phyloP scores from a whole-genome alignment of 805 yeast genomes.

The Kazachstania psychrophila region DNA sequence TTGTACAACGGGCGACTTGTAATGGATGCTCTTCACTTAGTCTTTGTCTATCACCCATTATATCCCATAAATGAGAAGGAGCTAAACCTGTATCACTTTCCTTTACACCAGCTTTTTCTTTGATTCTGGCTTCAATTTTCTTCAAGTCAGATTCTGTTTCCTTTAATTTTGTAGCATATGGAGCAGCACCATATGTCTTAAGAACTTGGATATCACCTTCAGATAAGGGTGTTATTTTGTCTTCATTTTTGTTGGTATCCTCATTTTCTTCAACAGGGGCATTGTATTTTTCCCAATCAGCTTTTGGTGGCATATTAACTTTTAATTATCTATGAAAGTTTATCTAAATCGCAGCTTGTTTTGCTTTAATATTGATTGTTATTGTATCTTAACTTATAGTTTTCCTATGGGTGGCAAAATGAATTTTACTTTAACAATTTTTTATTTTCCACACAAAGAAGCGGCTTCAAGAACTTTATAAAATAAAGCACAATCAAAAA shows the following conservation, averaged over 20 bases:
- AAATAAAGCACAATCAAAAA: no score
- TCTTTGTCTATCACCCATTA: slow-evolving; percentile 89
- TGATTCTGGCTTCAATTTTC: slow-evolving; percentile 74
- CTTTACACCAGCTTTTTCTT: slow-evolving; percentile 87
- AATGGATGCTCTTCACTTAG: slow-evolving; percentile 90
- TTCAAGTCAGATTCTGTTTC: slow-evolving; percentile 79
- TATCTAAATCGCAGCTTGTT: not conserved
- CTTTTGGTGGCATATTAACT: slow-evolving; percentile 79
- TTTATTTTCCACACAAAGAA: no score
- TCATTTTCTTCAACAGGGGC: slow-evolving; percentile 71
- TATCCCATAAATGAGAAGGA: slow-evolving; percentile 96
- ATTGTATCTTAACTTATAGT: not conserved
- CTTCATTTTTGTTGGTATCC: slow-evolving; percentile 49
- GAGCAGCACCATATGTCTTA: slow-evolving; percentile 96
- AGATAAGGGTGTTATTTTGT: slow-evolving; percentile 73
- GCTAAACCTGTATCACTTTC: slow-evolving; percentile 98
- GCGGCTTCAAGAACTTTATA: no score
- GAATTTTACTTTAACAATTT: not conserved
- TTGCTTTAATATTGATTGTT: not conserved
- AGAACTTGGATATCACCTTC: slow-evolving; percentile 97
- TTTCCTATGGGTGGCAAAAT: slow-evolving; percentile 1
- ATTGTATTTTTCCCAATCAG: slow-evolving; percentile 96
- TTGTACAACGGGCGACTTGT: slow-evolving; percentile 98
- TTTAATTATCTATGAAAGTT: not conserved
- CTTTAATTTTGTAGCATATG: slow-evolving; percentile 77